Conservation (phyloP, 768 basidiomycete species). For the Russula sp. region DNA sequence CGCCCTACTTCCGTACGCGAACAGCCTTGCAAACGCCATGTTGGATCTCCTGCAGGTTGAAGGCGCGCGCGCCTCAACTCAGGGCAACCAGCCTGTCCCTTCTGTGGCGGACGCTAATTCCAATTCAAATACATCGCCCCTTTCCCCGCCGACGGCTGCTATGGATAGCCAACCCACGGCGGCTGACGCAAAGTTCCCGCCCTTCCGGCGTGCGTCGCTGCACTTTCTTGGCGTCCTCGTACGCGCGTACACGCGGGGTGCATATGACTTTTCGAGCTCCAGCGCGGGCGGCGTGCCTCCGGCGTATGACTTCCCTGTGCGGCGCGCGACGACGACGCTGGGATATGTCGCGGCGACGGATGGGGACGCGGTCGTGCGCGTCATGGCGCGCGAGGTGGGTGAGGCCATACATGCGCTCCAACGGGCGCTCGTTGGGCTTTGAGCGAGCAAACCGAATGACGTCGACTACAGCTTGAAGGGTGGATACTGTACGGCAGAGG, state of each 20-base stretch:
- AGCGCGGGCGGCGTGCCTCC: neutral
- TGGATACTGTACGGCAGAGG: neutral
- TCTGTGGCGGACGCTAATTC: neutral
- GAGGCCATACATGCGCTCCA: slow-evolving; percentile 20
- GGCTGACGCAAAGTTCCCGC: slow-evolving; percentile 60
- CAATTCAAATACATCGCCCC: neutral
- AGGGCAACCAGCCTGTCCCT: slow-evolving; percentile 3
- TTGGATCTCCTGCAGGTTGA: slow-evolving; percentile 73
- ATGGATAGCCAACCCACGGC: slow-evolving; percentile 58
- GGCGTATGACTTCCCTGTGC: slow-evolving; percentile 17
- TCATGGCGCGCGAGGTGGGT: slow-evolving; percentile 23
- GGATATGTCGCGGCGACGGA: slow-evolving; percentile 23
- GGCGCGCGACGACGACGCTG: slow-evolving; percentile 14
- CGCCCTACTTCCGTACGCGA: slow-evolving; percentile 55
- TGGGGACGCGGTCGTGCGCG: slow-evolving; percentile 17
- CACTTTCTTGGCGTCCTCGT: slow-evolving; percentile 71
- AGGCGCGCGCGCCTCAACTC: slow-evolving; percentile 32
- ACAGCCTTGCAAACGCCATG: slow-evolving; percentile 60
- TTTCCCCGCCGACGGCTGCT: slow-evolving; percentile 19
- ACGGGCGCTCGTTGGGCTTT: slow-evolving; percentile 12
- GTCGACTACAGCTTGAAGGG: neutral
- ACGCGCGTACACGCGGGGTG: slow-evolving; percentile 47
- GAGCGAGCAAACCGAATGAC: neutral
- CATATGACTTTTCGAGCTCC: slow-evolving; percentile 31
- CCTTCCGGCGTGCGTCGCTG: slow-evolving; percentile 80